Percentiles rank a stretch among this genome's conserved stretches.
These are phyloP conservation scores for Clavaria fumosa DNA, from an alignment of 768 basidiomycete species.

Conservation along the genomic window DNA sequence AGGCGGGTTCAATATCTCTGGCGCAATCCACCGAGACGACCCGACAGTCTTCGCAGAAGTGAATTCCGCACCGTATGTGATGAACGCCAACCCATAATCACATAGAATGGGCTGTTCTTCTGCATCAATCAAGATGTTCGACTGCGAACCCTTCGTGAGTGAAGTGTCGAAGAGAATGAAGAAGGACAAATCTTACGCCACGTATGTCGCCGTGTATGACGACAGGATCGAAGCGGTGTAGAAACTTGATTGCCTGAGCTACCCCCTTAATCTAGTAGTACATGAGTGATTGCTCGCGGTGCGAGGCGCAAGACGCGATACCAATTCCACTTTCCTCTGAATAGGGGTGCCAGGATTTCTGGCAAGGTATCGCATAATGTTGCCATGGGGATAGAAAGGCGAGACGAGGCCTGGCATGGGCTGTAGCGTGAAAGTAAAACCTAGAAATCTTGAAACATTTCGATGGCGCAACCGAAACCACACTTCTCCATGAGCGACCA, in stretches of 20 bases:
- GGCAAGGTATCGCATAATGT: conserved; percentile 12
- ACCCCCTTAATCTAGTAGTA: conserved; percentile 8
- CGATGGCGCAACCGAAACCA: conserved; percentile 13
- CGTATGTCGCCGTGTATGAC: conserved; percentile 18
- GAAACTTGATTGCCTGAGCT: conserved; percentile 14
- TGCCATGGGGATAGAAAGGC: conserved; percentile 13
- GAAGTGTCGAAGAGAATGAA: not conserved
- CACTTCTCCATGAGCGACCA: not conserved
- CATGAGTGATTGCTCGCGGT: not conserved
- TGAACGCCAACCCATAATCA: conserved; percentile 17
- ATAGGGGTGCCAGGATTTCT: not conserved
- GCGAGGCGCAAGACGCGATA: not conserved
- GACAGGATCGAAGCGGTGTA: conserved; percentile 10
- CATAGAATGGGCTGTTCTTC: conserved; percentile 13
- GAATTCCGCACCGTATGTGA: conserved; percentile 12
- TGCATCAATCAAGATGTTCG: conserved; percentile 17
- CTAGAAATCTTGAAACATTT: conserved; percentile 14
- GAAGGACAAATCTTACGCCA: conserved; percentile 8
- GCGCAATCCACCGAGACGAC: conserved; percentile 19
- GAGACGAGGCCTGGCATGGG: conserved; percentile 16
- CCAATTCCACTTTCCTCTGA: conserved; percentile 8
- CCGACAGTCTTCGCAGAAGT: conserved; percentile 15
- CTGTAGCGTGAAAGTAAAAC: conserved; percentile 9
- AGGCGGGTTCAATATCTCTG: conserved; percentile 17
- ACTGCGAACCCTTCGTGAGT: conserved; percentile 7